Evolutionary conservation across 2,329 filamentous ascomycete species (phyloP), one percentile per base, ranked within the genome.

Genomic region (Penicillium sp.): DNA sequence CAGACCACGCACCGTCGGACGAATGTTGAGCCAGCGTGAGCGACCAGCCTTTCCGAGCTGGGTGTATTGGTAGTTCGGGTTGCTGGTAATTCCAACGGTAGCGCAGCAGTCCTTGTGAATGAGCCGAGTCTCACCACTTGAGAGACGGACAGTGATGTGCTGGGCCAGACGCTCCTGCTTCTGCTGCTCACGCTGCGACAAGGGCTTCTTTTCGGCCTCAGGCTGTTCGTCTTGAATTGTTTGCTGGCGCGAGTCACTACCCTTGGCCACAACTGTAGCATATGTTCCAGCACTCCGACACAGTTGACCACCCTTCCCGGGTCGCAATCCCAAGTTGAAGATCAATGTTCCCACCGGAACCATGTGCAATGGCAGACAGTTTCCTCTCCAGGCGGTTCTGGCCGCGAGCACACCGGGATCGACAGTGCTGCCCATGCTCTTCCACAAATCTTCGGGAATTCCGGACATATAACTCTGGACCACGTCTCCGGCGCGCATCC

Each of bases 321-420:
- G 82, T 27, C 89, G 79, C 49, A 84, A 90, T 13, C 93, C 93
- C 35, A 99, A 88, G 65, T 93, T 94, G 81, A 89, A 97, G 51
- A 99, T 86, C 42, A 91, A 86, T 3, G 92, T 96, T n/a, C 94
- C 93, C 39, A 97, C 84, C 1, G 94, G 96, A 59, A 99, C 90
- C 88, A 99, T 94, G 77, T 96, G 90, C 73, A 99, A 81, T 15
- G 94, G 94, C 66, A 99, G 78, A 73, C 94, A 99, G 76, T 99
- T 99, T 55, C 94, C 94, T 70, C 91, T 85, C 80, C 93, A 93
- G 1, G 92, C 93, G 25, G 96, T 99, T 79, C 91, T 94, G 31
- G 94, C 90, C 8, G 96, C 94, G 61, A 99, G 79, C 74, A 99
- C 91, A 88, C 96, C 96, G 12, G 93, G 92, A 82, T 99, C 94